Conservation (phyloP, 2,329 filamentous ascomycete species). For the Fusarium torulosum region DNA sequence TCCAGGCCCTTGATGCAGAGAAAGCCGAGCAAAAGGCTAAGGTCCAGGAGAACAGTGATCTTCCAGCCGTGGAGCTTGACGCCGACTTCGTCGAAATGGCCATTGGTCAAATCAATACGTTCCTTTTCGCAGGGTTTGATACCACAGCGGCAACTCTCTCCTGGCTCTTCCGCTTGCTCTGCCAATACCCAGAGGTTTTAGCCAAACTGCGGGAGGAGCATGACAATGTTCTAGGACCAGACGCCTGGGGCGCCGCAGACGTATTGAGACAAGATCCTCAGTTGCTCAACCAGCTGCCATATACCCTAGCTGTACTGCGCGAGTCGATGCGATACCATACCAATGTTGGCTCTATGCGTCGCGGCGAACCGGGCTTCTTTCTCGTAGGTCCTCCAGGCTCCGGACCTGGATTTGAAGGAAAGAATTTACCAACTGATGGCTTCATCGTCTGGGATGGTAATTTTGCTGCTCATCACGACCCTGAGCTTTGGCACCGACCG, state of each 20-base stretch:
- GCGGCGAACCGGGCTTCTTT: constrained; percentile 46
- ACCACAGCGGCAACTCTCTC: constrained; percentile 54
- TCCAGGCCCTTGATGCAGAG: constrained; percentile 28
- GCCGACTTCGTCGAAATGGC: constrained; percentile 41
- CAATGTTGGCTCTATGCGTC: constrained; percentile 32
- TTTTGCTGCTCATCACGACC: constrained; percentile 32
- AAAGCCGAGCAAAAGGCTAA: background rate
- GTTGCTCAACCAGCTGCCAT: constrained; percentile 52
- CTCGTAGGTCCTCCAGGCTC: constrained; percentile 37
- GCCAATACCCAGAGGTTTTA: constrained; percentile 49
- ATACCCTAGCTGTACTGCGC: constrained; percentile 55
- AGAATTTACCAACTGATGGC: constrained; percentile 49
- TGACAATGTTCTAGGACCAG: constrained; percentile 51
- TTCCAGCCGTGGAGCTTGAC: constrained; percentile 34
- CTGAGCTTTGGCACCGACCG: constrained; percentile 31
- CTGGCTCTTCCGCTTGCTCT: constrained; percentile 51
- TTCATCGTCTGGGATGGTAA: constrained; percentile 36
- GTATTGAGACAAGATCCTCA: constrained; percentile 33
- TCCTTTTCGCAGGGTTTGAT: constrained; percentile 56
- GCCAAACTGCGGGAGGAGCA: constrained; percentile 54
- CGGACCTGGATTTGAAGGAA: constrained; percentile 26
- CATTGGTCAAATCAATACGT: constrained; percentile 53
- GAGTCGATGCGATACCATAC: constrained; percentile 54
- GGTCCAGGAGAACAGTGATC: background rate
- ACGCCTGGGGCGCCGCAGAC: constrained; percentile 42